Evolutionary conservation across 805 yeast species (phyloP).

Genomic region (Ogataea populi-albae): DNA sequence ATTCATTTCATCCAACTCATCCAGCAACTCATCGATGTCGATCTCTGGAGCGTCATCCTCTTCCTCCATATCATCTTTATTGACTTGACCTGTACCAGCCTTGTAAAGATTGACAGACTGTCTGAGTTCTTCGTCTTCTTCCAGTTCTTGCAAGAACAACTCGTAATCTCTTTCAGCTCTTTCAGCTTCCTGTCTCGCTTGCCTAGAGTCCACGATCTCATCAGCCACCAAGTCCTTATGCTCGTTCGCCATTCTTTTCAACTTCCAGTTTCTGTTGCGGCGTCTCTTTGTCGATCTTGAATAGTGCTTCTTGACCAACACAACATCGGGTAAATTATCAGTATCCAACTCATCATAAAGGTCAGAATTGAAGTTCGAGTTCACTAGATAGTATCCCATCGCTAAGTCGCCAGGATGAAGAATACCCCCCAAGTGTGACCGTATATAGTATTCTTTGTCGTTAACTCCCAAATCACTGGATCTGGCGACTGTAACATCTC

Average conservation of each 20-base stretch:
- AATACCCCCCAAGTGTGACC: constrained; percentile 91
- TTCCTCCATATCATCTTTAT: constrained; percentile 41
- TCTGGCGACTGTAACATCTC: constrained; percentile 90
- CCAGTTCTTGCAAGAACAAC: constrained; percentile 92
- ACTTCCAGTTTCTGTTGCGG: constrained; percentile 83
- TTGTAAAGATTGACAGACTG: constrained; percentile 87
- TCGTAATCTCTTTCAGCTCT: constrained; percentile 94
- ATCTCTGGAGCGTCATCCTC: constrained; percentile 85
- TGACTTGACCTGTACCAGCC: constrained; percentile 37
- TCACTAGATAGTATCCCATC: constrained; percentile 82
- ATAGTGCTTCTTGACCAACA: constrained; percentile 85
- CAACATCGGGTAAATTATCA: constrained; percentile 75
- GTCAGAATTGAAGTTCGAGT: constrained; percentile 85
- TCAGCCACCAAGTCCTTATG: constrained; percentile 83
- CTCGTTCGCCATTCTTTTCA: constrained; percentile 97
- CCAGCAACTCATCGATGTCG: constrained; percentile 87
- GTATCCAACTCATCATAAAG: constrained; percentile 70
- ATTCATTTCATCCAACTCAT: constrained; percentile 92
- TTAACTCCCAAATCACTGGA: constrained; percentile 84
- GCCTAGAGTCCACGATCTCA: constrained; percentile 51
- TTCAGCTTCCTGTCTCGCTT: constrained; percentile 83
- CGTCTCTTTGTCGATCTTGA: constrained; percentile 71
- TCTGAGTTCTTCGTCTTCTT: constrained; percentile 94
- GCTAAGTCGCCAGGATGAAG: constrained; percentile 96
- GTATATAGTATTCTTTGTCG: constrained; percentile 75